A percentile compares a stretch with the other conserved stretches of the same genome.
Conservation (phyloP, 495 filamentous ascomycete genomes). For the Penicillium herquei region DNA sequence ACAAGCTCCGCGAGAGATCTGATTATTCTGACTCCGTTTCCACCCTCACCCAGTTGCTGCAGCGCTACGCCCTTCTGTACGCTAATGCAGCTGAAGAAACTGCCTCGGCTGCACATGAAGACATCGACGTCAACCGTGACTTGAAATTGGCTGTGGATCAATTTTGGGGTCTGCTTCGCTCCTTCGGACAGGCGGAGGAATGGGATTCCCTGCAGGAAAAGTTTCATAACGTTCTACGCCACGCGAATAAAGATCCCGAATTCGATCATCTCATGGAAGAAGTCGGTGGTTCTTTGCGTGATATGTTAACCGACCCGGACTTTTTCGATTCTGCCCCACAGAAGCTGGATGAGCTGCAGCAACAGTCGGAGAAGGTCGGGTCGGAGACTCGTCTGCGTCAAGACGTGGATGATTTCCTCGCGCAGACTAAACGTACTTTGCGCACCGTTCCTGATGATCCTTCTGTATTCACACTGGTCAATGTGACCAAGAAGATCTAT, state of each 20-base stretch:
- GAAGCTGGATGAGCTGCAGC: conserved; percentile 69
- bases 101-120: conserved; percentile 60
- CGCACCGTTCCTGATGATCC: conserved; percentile 65
- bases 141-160: conserved; percentile 72
- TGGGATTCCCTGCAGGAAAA: conserved; percentile 72
- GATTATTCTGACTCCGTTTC: conserved; percentile 87
- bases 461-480: conserved; percentile 64
- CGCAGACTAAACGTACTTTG: conserved; percentile 66
- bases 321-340: conserved; percentile 73
- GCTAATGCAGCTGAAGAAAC: conserved; percentile 66
- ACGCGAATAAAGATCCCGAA: conserved; percentile 74
- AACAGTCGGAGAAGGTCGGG: conserved; percentile 62
- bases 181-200: conserved; percentile 69
- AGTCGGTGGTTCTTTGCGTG: conserved; percentile 68
- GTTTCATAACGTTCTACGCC: conserved; percentile 67
- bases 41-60: conserved; percentile 69
- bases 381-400: conserved; percentile 63
- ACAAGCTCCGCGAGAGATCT: conserved; percentile 67
- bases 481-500: conserved; percentile 62
- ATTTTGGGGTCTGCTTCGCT: conserved; percentile 73
- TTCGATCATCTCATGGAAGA: conserved; percentile 77
- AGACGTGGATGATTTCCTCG: conserved; percentile 71
- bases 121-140: conserved; percentile 68
- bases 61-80: conserved; percentile 76
- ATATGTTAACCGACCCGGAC: conserved; percentile 80